Base-by-base conservation (phyloP, 345 rosid genomes). In the Salix koriyanagi region DNA sequence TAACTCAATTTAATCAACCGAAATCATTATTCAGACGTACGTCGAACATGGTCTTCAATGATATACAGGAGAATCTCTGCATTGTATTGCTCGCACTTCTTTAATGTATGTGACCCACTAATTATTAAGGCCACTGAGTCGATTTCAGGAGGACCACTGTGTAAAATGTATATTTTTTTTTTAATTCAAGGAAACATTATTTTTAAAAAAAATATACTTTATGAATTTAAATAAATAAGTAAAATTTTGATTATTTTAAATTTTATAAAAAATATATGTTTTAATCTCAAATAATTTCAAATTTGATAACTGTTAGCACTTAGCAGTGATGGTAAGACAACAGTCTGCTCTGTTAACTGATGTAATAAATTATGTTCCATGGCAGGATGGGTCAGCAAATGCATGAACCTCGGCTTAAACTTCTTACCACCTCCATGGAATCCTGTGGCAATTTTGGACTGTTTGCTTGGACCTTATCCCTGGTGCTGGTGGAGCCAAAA, bases 211-310 rank as follows among this genome's bases (percentile, higher is more conserved):
- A 32, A 0, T 32, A 4, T 32, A 32, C 0, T 32, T 32, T 32
- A 32, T 32, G 34, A 0, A 0, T 32, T 3, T 32, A 32, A 3
- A 32, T 32, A 0, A 32, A 3, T 0, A 3, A 3, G 0, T 30
- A 30, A 30, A 30, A 30, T 30, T 3, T 30, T 3, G 4, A 30
- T 2, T 3, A 0, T 3, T 3, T 30, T 0, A 30, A 2, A 3
- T 30, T 32, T 32, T 32, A 32, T 32, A 32, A 32, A 32, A 32
- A 32, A 32, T 32, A 3, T 0, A 30, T 30, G 0, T 30, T 30
- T 30, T 2, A 2, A 30, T 1, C 30, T 2, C 4, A 30, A 30
- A 30, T 30, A 3, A 30, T 30, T 30, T 30, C 0, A 30, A 30
- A 30, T 30, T 30, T 26, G 26, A 26, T 26, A 26, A 26, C 26